A percentile compares a stretch with the other conserved stretches of the same genome.
Conservation (phyloP, 140 eudicot species). For the Bidens hawaiensis region DNA sequence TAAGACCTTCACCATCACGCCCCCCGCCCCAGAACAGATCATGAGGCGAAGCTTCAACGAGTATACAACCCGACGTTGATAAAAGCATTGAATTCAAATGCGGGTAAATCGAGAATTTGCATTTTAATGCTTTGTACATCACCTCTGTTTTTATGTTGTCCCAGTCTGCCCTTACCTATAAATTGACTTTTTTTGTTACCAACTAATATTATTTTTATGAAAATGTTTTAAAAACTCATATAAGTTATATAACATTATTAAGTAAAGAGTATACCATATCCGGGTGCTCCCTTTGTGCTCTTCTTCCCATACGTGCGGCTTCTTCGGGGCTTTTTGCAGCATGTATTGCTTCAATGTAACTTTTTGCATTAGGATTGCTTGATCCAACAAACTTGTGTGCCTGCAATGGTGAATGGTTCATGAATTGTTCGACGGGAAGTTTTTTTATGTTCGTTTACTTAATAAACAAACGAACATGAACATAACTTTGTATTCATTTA, state of each 20-base stretch:
- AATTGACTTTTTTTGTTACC: too few species aligned
- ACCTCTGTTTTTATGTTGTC: constrained; percentile 22
- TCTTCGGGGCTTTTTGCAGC: too few species aligned
- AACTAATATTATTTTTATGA: too few species aligned
- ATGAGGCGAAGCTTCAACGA: constrained; percentile 95
- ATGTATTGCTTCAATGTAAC: background rate
- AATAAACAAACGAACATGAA: too few species aligned
- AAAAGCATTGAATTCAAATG: constrained; percentile 62
- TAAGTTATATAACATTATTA: too few species aligned
- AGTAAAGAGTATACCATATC: too few species aligned
- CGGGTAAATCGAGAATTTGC: constrained; percentile 68
- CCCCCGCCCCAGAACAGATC: constrained; percentile 98
- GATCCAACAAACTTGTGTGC: background rate
- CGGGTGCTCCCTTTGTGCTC: too few species aligned
- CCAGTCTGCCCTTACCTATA: background rate
- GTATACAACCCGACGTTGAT: constrained; percentile 69
- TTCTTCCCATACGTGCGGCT: too few species aligned
- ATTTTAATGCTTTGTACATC: constrained; percentile 74
- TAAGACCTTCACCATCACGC: constrained; percentile 91
- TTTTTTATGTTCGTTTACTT: too few species aligned
- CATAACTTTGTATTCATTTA: too few species aligned
- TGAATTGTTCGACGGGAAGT: background rate
- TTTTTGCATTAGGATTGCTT: background rate
- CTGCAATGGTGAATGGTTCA: background rate
- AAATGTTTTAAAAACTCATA: too few species aligned